Evolutionary conservation across 176 grass and related monocot species (phyloP).

Genomic region (Rhynchospora breviuscula): DNA sequence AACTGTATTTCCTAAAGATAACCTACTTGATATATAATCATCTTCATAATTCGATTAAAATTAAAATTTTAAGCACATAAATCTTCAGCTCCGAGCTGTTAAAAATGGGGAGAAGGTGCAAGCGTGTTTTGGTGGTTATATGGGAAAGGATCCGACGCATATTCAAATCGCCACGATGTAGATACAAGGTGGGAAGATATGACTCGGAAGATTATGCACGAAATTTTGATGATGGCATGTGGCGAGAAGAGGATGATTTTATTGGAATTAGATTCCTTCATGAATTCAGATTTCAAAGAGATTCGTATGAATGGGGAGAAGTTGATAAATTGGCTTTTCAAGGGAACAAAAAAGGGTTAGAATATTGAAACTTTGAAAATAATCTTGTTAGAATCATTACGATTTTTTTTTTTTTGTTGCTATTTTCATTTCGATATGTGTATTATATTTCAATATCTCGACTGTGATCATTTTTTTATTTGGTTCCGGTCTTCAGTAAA

Average conservation of each 20-base stretch:
- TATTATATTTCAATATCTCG: background rate
- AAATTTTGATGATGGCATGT: background rate
- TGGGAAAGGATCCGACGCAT: background rate
- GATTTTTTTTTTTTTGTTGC: background rate
- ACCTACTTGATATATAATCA: background rate
- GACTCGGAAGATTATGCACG: background rate
- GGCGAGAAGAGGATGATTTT: slow-evolving; percentile 4
- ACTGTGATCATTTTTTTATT: background rate
- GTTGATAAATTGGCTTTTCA: background rate
- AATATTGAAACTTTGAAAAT: background rate
- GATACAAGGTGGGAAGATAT: background rate
- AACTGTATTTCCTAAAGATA: background rate
- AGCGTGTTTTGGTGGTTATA: background rate
- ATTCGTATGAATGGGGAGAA: background rate
- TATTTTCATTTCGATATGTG: background rate
- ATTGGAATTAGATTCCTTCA: background rate
- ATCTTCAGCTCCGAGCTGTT: background rate
- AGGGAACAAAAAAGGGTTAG: background rate
- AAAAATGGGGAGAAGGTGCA: slow-evolving; percentile 10
- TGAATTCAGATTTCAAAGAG: background rate
- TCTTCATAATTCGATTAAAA: background rate
- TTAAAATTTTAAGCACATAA: background rate
- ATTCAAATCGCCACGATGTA: background rate
- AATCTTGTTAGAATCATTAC: background rate
- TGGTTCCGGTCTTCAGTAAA: background rate